Base-by-base conservation (phyloP, 1,284 basidiomycete genomes). In the Lentinula novae-zelandiae region DNA sequence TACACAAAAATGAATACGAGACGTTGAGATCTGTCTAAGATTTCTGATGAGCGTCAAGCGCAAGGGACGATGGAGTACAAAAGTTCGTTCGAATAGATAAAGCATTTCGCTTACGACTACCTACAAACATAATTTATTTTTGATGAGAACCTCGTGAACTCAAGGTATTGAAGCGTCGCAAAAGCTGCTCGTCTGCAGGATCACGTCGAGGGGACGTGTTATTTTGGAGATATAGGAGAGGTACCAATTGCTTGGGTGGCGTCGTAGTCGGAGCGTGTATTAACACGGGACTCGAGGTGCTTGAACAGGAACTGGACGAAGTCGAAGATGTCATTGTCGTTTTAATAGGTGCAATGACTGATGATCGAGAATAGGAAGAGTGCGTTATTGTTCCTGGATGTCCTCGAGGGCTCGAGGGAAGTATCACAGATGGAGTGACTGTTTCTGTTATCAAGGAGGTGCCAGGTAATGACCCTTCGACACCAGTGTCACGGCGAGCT, bases 221-320 rank as follows among this genome's bases (percentile, higher is more conserved):
- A 57, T 73, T 78, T 68, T 84, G 78, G 12, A 87, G 81, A 60
- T 83, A 78, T 68, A 86, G 83, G 33, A 87, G 75, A 17, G 85
- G 85, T 5, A 87, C 85, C 2, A 87, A 76, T 52, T 78, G 74
- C 55, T 72, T 75, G 3, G 72, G 67, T 51, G 68, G 63, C 60
- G 67, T 70, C 65, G 65, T 66, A 55, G 5, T 20, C 10, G 39
- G 70, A 63, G 56, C 63, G 60, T 60, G 72, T 54, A 60, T 68
- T 62, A 58, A 73, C 34, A 62, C 55, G 58, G 72, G 57, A 22
- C 58, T 62, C 65, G 60, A 65, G 66, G 55, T 64, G 38, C 64
- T 66, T 61, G 68, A 67, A 54, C 67, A 65, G 52, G 61, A 38
- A 6, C 57, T 40, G 27, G 59, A 44, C 33, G 62, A 17, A 36